Base-by-base conservation (phyloP, 1,284 basidiomycete genomes). In the Ganoderma resinaceum region DNA sequence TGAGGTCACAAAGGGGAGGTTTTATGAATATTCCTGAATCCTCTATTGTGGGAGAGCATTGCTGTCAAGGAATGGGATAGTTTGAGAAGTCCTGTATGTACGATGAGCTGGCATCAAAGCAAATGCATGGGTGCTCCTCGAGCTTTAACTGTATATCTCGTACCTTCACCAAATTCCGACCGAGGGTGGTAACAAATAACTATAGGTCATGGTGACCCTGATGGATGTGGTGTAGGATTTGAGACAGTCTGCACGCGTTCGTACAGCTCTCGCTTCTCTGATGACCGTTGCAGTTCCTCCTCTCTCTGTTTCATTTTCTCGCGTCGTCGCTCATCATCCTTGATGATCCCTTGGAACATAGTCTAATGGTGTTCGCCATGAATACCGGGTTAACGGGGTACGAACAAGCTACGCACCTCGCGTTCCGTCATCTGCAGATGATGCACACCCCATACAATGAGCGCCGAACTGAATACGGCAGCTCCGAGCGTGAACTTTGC, bases 371-470 rank as follows among this genome's bases (percentile, higher is more conserved):
- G 14, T 37, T 12, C 3, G 29, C 14, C 0, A 40, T 60, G 18
- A 60, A 23, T 29, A 20, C 4, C 23, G 1, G 14, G n/a, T 38
- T 29, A 26, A 7, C 23, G 3, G 14, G 6, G 60, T 29, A 67
- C 2, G 20, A 12, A 66, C 68, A 70, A 57, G 14, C 26, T 40
- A 77, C 80, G 62, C 72, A 96, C 97, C 76, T 96, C 90, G 66
- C 92, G 91, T 79, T 99, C 97, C 75, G 89, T 86, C 55, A 88
- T 84, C 80, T 99, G 97, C 71, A 97, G 87, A 76, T 87, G 93
- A 79, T 99, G 97, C 7, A 99, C 97, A 26, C 91, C 95, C 89
- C 91, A 97, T 76, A 99, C 90, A 7, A 93, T 95, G 38, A 89
- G 80, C 1, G 85, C 86, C 16, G 93, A 90, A 63, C 93, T 79